Base-by-base conservation (phyloP, 2,329 filamentous ascomycete genomes). In the Cladosporium sp. region DNA sequence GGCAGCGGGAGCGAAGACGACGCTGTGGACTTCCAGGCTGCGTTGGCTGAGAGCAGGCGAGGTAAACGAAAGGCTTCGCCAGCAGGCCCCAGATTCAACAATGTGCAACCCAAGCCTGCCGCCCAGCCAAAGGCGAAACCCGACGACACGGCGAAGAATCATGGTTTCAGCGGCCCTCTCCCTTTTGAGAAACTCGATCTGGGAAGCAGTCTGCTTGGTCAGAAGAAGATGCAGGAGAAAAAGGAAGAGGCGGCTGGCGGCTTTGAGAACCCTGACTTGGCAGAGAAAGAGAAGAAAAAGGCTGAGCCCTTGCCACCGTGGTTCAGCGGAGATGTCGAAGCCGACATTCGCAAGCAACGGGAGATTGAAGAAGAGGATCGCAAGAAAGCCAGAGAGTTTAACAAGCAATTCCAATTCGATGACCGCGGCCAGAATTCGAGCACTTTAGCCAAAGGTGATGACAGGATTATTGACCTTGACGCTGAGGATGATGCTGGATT, bases 121-220 rank as follows among this genome's bases (percentile, higher is more conserved):
- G 15, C 19, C 8, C 40, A 39, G 36, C 15, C 45, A 3, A 47
- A 61, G 17, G 44, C 45, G 13, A 43, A 53, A 20, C 47, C 56
- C 11, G 56, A 49, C 8, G 53, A 57, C 12, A 53, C 60, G 17
- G 58, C 77, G 8, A 83, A 80, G 43, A 74, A 78, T 58, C 76
- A 81, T 45, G 71, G 68, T 3, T 87, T 95, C 62, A 81, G 82
- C 57, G 92, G 92, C 0, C 89, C 91, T 0, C 69, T 99, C 4
- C 93, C 93, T 0, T 99, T 99, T 62, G 90, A 96, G 59, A 92
- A 79, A 44, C 71, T 85, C 6, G 78, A 89, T 63, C 76, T 96
- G 1, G 83, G 86, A 39, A 84, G 80, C 45, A 84, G 80, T 30
- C 68, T 73, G 9, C 66, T 73, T 12, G 74, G 71, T 22, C 77